Evolutionary conservation across 257 asterid species (phyloP).

Genomic region (Apocynum venetum): DNA sequence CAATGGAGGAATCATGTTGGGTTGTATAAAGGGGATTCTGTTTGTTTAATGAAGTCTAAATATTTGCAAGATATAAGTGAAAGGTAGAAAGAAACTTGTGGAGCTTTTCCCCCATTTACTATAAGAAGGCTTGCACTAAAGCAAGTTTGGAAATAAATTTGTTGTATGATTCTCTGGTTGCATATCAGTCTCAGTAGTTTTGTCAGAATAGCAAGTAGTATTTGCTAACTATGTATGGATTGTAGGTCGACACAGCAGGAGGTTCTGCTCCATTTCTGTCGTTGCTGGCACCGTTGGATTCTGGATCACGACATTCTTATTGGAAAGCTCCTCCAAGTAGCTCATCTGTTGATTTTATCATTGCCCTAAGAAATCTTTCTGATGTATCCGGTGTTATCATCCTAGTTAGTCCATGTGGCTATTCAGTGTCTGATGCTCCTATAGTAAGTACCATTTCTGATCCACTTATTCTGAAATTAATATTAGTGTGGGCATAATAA

Average conservation of each 20-base stretch:
- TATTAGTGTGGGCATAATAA: neutral
- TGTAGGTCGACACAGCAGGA: constrained; percentile 83
- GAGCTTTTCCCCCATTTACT: neutral
- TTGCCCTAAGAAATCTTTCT: constrained; percentile 71
- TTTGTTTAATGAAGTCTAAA: neutral
- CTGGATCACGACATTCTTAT: constrained; percentile 62
- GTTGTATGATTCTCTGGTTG: neutral
- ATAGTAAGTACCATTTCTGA: constrained; percentile 55
- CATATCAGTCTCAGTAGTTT: neutral
- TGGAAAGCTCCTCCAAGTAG: constrained; percentile 87
- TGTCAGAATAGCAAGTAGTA: constrained; percentile 16
- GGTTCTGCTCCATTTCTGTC: constrained; percentile 85
- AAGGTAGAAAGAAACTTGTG: neutral
- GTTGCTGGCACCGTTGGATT: constrained; percentile 69
- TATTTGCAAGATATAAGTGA: neutral
- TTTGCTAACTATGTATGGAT: constrained; percentile 16
- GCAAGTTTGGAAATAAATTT: neutral
- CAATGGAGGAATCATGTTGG: neutral
- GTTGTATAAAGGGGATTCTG: neutral
- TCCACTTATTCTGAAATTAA: neutral
- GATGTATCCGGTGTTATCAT: constrained; percentile 89
- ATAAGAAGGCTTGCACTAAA: neutral
- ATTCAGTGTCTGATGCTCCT: constrained; percentile 81
- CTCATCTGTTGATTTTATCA: constrained; percentile 74
- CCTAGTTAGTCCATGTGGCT: constrained; percentile 91